Base-by-base conservation (phyloP, 148 eudicot species). In the Salicornia ramosissima region DNA sequence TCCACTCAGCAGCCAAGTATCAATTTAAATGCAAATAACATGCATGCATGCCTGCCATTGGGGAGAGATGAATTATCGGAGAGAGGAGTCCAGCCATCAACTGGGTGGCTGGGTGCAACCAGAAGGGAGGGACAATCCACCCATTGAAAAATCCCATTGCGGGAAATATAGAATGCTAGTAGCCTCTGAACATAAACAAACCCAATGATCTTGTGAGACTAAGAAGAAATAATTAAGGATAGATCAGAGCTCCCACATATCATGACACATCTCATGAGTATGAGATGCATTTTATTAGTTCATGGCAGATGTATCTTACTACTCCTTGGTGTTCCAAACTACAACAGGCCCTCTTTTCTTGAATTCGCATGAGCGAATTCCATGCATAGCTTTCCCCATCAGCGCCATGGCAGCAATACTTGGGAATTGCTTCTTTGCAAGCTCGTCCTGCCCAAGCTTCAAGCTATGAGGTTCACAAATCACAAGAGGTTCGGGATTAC, bases 391-490 rank as follows among this genome's bases (percentile, higher is more conserved):
- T 82, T 86, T 91, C 45, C 93, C 97, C 97, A 87, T 86, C 47
- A 86, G 58, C 4, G 91, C 97, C 82, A 86, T 86, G 25, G 97
- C 94, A 65, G 82, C 98, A 83, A 88, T 81, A 70, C 97, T 90
- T 0, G 96, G 96, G 64, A 88, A 84, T 75, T 80, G 90, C 82
- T 85, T 88, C 79, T 82, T 84, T 42, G 76, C 78, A 55, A 77
- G 55, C 54, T 82, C 93, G 30, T 85, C 90, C 31, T 65, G 46
- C 19, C 72, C 80, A 57, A 73, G 4, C 68, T 81, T 88, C 51
- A 82, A 75, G 77, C 73, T 78, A 34, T 78, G 78, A 28, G 90
- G 97, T 69, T 87, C 91, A 79, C 96, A 90, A 31, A 78, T 60
- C 55, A 79, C 85, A 21, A 75, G 51, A 12, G 86, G 70, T 58